A percentile compares a stretch with the other conserved stretches of the same genome.
Conservation (phyloP, 345 rosid species). For the Orychophragmus violaceus region DNA sequence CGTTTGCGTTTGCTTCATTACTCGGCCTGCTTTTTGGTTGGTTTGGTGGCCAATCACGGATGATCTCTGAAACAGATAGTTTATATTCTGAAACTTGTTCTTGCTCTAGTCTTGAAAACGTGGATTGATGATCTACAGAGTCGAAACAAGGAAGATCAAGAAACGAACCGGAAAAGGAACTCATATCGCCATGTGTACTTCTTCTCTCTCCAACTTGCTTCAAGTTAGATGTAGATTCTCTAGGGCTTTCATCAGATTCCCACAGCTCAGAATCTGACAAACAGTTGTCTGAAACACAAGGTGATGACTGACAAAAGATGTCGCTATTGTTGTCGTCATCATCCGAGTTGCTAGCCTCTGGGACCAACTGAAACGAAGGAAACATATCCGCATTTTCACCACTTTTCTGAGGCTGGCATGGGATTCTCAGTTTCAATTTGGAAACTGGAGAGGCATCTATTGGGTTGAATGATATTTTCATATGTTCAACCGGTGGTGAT, state of each 20-base stretch:
- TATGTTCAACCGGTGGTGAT: conserved; percentile 84
- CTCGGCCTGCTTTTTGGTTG: not conserved
- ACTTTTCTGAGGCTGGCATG: conserved; percentile 34
- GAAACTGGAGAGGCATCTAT: conserved; percentile 44
- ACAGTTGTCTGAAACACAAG: conserved; percentile 63
- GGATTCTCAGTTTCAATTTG: conserved; percentile 66
- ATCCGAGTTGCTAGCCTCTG: conserved; percentile 38
- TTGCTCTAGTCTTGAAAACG: conserved; percentile 14
- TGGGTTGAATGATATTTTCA: conserved; percentile 84
- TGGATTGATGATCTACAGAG: conserved; percentile 29
- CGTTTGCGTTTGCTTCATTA: conserved; percentile 7
- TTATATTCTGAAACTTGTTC: conserved; percentile 4
- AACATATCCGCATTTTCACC: conserved; percentile 45
- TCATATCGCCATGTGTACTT: conserved; percentile 24
- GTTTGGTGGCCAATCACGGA: conserved; percentile 31
- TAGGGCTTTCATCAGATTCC: conserved; percentile 64
- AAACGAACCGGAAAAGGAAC: conserved; percentile 23
- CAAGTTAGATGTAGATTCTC: conserved; percentile 23
- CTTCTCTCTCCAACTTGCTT: conserved; percentile 19
- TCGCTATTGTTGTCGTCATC: conserved; percentile 50
- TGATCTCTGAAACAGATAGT: conserved; percentile 32
- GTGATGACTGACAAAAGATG: conserved; percentile 84
- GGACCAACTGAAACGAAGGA: conserved; percentile 83
- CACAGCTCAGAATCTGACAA: conserved; percentile 82
- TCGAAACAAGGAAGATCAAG: conserved; percentile 69